Evolutionary conservation across 1,139 yeast genomes (phyloP).

Genomic region (Kodamaea alishanica): DNA sequence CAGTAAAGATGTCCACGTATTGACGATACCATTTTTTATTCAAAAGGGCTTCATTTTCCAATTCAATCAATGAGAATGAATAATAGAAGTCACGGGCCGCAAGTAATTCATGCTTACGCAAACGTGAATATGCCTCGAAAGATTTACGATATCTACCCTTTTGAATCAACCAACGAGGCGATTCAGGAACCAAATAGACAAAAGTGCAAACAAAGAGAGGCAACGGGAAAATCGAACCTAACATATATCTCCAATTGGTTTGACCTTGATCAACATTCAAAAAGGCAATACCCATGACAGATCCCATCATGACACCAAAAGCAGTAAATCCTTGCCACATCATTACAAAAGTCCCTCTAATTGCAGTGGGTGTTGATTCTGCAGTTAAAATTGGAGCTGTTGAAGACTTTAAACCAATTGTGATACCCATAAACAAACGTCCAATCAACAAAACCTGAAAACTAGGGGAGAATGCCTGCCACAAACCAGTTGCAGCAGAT

Average conservation of each 20-base stretch:
- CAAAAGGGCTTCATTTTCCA: constrained; percentile 1
- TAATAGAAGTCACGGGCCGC: constrained; percentile 7
- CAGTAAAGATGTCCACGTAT: constrained; percentile 3
- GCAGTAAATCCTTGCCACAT: constrained; percentile 38
- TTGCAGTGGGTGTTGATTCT: constrained; percentile 21
- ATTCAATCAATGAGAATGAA: constrained; percentile 3
- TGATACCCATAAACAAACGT: constrained; percentile 29
- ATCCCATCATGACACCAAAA: constrained; percentile 33
- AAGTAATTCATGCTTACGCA: constrained; percentile 3
- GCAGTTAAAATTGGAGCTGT: constrained; percentile 27
- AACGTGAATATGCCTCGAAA: constrained; percentile 2
- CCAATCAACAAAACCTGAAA: constrained; percentile 21
- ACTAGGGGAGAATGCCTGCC: constrained; percentile 21
- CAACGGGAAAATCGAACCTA: constrained; percentile 30
- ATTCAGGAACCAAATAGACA: constrained; percentile 45
- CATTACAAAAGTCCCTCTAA: constrained; percentile 29
- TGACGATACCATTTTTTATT: constrained; percentile 3
- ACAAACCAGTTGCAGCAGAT: constrained; percentile 19
- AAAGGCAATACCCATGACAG: constrained; percentile 29
- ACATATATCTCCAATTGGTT: constrained; percentile 33
- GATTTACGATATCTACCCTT: constrained; percentile 39
- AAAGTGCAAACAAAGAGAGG: constrained; percentile 18
- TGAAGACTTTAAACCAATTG: constrained; percentile 32
- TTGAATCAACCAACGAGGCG: constrained; percentile 53
- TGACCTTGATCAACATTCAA: constrained; percentile 38